Conservation (phyloP, 2,329 filamentous ascomycete genomes). For the Clonostachys rosea region DNA sequence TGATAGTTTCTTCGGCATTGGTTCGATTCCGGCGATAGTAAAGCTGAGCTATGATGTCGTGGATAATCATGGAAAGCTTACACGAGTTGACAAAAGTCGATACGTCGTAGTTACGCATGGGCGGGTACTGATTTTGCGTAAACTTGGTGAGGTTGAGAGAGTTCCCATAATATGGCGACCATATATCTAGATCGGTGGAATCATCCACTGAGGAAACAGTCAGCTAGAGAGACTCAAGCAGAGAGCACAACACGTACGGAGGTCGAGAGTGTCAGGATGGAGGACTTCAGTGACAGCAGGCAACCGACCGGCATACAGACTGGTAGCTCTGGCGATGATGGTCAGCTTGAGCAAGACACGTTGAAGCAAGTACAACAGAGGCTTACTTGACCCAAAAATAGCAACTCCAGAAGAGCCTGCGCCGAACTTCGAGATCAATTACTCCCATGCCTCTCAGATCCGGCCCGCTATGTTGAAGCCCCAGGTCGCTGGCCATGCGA, state of each 20-base stretch:
- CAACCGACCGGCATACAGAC: slow-evolving; percentile 15
- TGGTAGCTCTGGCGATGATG: slow-evolving; percentile 6
- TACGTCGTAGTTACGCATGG: background rate
- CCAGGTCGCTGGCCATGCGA: slow-evolving; percentile 16
- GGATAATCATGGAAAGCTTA: slow-evolving; percentile 14
- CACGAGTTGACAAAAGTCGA: slow-evolving; percentile 7
- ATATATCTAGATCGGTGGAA: slow-evolving; percentile 8
- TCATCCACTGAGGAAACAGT: slow-evolving; percentile 7
- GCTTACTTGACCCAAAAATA: slow-evolving; percentile 19
- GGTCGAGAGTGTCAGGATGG: background rate
- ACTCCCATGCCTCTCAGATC: slow-evolving; percentile 6
- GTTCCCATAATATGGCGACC: slow-evolving; percentile 7
- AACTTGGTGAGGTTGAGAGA: slow-evolving; percentile 4
- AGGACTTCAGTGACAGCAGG: slow-evolving; percentile 7
- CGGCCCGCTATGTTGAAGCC: background rate
- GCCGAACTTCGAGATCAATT: slow-evolving; percentile 15
- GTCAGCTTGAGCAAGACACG: background rate
- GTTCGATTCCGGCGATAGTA: slow-evolving; percentile 4
- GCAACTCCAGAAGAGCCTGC: slow-evolving; percentile 16
- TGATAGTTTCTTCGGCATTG: background rate
- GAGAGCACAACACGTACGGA: background rate
- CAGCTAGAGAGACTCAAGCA: background rate
- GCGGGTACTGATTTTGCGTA: slow-evolving; percentile 9
- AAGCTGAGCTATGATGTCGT: slow-evolving; percentile 13
- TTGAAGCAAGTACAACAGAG: no score